Conservation (phyloP, 148 eudicot species). For the Amaranthus cruentus region DNA sequence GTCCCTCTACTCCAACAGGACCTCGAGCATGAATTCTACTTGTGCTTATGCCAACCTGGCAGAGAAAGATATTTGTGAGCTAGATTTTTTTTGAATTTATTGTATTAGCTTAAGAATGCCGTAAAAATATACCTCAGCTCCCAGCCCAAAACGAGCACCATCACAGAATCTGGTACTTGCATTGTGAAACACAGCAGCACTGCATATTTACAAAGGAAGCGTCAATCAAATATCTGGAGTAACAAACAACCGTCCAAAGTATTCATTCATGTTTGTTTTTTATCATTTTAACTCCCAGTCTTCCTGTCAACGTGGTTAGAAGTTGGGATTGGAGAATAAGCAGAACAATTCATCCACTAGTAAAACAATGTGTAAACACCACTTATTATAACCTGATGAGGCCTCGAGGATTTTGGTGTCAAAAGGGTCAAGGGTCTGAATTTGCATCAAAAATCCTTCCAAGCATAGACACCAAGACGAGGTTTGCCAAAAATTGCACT, state of each 20-base stretch:
- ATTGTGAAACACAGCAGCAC: conserved; percentile 98
- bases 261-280: background rate
- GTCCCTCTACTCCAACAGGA: conserved; percentile 96
- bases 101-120: background rate
- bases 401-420: too few species aligned
- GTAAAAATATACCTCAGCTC: conserved; percentile 72
- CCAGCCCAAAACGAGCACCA: conserved; percentile 92
- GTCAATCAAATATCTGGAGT: background rate
- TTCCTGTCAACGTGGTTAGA: too few species aligned
- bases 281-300: too few species aligned
- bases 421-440: too few species aligned
- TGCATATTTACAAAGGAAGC: conserved; percentile 33
- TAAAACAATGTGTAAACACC: too few species aligned
- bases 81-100: background rate
- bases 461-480: too few species aligned
- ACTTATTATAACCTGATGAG: too few species aligned
- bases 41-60: conserved; percentile 95
- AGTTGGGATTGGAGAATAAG: too few species aligned
- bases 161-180: conserved; percentile 96
- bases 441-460: too few species aligned
- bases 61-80: conserved; percentile 15
- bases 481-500: too few species aligned
- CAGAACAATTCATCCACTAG: too few species aligned
- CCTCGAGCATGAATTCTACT: conserved; percentile 98
- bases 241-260: background rate